Base-by-base conservation (phyloP, 164 flowering plant genomes). In the Santalum album region DNA sequence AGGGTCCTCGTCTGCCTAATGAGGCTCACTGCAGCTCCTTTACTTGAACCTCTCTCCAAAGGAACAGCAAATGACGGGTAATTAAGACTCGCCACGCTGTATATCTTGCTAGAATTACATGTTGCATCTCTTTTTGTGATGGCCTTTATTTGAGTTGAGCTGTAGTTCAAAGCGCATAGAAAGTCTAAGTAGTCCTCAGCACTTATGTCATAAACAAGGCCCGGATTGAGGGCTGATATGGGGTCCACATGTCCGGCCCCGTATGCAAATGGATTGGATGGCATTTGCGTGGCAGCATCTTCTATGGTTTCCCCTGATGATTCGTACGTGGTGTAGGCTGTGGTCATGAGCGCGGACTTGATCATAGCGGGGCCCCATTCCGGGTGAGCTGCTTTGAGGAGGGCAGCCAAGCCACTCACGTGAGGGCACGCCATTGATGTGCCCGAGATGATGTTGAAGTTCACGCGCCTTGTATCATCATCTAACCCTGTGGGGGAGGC, bases 391-490 rank as follows among this genome's bases (percentile, higher is more conserved):
- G 76, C 84, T 53, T 79, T 82, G 54, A 86, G 39, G 1, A 89
- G 67, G 6, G 84, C 89, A 0, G 95, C 95, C 36, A 89, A 54
- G 5, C 96, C 96, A 50, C 87, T 76, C 24, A 80, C 68, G 35
- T 89, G 96, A 4, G 96, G 96, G 64, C 95, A 84, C 15, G 96
- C 76, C 96, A 89, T 89, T 7, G 96, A 89, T 29, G 96, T 89
- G 1, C 96, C 96, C 0, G 96, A 88, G 16, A 89, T 68, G 24
- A 86, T 82, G 74, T 82, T 86, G 73, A 80, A 89, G 35, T 35
- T 60, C 14, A 81, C 86, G 0, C 71, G 71, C 34, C 97, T 63
- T 1, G 50, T 61, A 58, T 89, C 97, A 2, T 14, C 53, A 0
- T 53, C 16, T 43, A 84, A 55, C 12, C 81, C 86, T 0, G 90